Evolutionary conservation across 306 rosid genomes (phyloP).

Genomic region (Sicyos baderoa): DNA sequence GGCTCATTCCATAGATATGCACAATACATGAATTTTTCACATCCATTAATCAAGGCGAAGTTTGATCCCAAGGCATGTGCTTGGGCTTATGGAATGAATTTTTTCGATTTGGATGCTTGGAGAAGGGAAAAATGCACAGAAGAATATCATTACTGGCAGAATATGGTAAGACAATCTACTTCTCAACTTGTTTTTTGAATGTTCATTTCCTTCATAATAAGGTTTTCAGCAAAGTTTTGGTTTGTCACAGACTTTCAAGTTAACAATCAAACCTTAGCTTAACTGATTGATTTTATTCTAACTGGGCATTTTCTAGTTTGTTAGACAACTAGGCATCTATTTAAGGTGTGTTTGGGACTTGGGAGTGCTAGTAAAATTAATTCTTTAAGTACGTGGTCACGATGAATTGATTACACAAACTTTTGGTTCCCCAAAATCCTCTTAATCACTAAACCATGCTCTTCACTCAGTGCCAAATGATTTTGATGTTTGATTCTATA

Average conservation of each 20-base stretch:
- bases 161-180: slow-evolving; percentile 18
- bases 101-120: slow-evolving; percentile 19
- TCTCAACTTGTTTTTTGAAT: slow-evolving; percentile 3
- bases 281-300: background rate
- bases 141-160: slow-evolving; percentile 18
- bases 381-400: too few relatives aligned
- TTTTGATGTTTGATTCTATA: background rate
- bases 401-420: too few relatives aligned
- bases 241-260: background rate
- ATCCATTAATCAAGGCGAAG: slow-evolving; percentile 14
- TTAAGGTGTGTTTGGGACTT: background rate
- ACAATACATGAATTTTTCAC: slow-evolving; percentile 18
- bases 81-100: slow-evolving; percentile 20
- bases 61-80: slow-evolving; percentile 19
- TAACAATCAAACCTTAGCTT: background rate
- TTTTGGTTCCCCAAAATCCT: too few relatives aligned
- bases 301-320: background rate
- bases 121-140: slow-evolving; percentile 20
- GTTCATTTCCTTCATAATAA: slow-evolving; percentile 57
- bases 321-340: background rate
- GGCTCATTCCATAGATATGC: slow-evolving; percentile 18
- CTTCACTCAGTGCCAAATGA: background rate
- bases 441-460: too few relatives aligned
- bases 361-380: too few relatives aligned
- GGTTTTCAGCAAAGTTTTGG: slow-evolving; percentile 31